Base-by-base conservation (phyloP, 306 rosid genomes). In the Aeschynomene evenia region DNA sequence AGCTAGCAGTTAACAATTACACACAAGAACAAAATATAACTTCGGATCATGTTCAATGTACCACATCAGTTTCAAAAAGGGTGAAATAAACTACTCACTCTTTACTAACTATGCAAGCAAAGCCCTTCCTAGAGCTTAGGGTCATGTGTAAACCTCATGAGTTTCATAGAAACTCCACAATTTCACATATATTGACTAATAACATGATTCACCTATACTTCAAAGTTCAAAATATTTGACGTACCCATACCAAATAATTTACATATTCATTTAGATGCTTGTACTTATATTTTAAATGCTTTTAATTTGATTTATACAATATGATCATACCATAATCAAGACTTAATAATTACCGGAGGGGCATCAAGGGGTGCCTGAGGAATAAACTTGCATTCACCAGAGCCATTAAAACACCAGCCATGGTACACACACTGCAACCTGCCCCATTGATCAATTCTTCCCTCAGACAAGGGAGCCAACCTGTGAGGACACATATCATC, bases 321-420 rank as follows among this genome's bases (percentile, higher is more conserved):
- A n/a, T n/a, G n/a, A n/a, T n/a, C n/a, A n/a, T n/a, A n/a, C 39
- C 13, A 75, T 34, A 29, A 45, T 42, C 1, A 56, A 59, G 45
- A n/a, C 19, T 2, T 15, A 40, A 1, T n/a, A 61, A 12, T 71
- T 81, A 93, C 98, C 83, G 83, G 94, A 82, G 97, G 91, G 50
- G 96, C 97, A 5, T 90, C 90, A 2, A 59, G 79, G 28, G 96
- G 89, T 29, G 90, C 96, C 65, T 93, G 98, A 63, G 97, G 98
- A 82, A 93, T 93, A 61, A 93, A 60, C 66, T 90, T 85, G 78
- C 98, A 93, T 28, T 83, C 85, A 24, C 97, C 98, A 16, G 89
- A 78, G 71, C 98, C 97, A 82, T 85, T 80, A 61, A 93, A 93
- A 70, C 98, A 93, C 97, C 96, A 93, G 22, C 98, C 98, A 81